Base-by-base conservation (phyloP, 129 eudicot genomes). In the Heracleum sosnowskyi region DNA sequence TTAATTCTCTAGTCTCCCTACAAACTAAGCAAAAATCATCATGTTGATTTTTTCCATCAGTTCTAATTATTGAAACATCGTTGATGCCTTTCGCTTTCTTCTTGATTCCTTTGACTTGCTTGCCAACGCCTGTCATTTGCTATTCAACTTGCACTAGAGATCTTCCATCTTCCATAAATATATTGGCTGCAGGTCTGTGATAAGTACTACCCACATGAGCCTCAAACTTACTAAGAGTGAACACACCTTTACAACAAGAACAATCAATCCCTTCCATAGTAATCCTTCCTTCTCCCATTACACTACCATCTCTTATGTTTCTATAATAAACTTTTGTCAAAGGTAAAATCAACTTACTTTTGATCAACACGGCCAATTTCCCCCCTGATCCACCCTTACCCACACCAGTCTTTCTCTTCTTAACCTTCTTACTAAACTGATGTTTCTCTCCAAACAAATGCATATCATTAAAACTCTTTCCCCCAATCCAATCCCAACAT, bases 21-120 rank as follows among this genome's bases (percentile, higher is more conserved):
- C 97, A 91, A 35, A 91, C 79, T n/a, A 88, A 85, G 81, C 98
- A 93, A 53, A 83, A 71, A 13, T 89, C 83, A 63, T 90, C 96
- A 77, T 87, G 84, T 63, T 16, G 24, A 24, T 34, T 69, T 33
- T 34, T 15, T 6, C n/a, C 40, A 7, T 7, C n/a, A 68, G 37
- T 33, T 4, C 26, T 24, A 17, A 5, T 69, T 36, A 8, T 5
- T 8, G 26, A 36, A 35, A 1, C 74, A 35, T 18, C 36, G 24
- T 36, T 69, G 1, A 13, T 34, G 11, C 5, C 42, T 13, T 69
- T 36, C 11, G 9, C 73, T 31, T 28, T 40, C 76, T 2, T 73
- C 4, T 12, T 24, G 40, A 44, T 70, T 55, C 79, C 36, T 51
- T 60, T 60, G 16, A 60, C 68, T 60, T 60, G 5, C 33, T 77